These are phyloP conservation scores for Parastagonospora avenae DNA, from an alignment of 2,329 filamentous ascomycete species.

Conservation along the genomic window DNA sequence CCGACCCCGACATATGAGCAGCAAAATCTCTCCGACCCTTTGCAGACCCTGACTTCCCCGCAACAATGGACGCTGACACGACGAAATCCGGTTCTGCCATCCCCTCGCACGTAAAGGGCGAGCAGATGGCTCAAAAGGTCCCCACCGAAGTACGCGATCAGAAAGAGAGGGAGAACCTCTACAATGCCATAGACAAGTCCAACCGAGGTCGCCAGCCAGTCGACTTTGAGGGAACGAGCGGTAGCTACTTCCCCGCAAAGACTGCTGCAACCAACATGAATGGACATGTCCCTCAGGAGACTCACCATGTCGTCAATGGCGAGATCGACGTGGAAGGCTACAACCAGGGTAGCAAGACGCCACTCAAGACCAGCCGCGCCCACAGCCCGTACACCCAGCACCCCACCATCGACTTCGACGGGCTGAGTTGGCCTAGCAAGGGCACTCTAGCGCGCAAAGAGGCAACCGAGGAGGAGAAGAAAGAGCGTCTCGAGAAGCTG, in stretches of 20 bases:
- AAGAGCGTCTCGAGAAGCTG: constrained; percentile 64
- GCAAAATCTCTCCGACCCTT: not conserved
- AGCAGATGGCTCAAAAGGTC: constrained; percentile 56
- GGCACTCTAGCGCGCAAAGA: constrained; percentile 69
- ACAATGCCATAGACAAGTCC: constrained; percentile 63
- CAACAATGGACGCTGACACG: constrained; percentile 51
- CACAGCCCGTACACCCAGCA: constrained; percentile 57
- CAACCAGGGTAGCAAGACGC: constrained; percentile 59
- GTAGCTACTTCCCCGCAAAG: constrained; percentile 32
- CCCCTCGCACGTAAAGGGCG: constrained; percentile 63
- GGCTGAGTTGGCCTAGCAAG: constrained; percentile 61
- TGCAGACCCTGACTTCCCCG: constrained; percentile 7
- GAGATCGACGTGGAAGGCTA: constrained; percentile 55
- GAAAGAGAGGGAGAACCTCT: constrained; percentile 62
- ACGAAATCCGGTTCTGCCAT: constrained; percentile 58
- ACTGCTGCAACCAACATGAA: constrained; percentile 21
- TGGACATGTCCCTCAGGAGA: constrained; percentile 16
- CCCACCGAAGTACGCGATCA: constrained; percentile 54
- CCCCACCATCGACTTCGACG: constrained; percentile 60
- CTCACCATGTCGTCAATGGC: constrained; percentile 25
- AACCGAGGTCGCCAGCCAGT: constrained; percentile 56
- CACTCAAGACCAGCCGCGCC: constrained; percentile 58
- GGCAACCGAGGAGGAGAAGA: constrained; percentile 62
- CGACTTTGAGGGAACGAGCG: constrained; percentile 48
- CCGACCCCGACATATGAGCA: not conserved